These are phyloP conservation scores for Centaurea solstitialis DNA, from an alignment of 129 eudicot genomes.

Conservation along the genomic window DNA sequence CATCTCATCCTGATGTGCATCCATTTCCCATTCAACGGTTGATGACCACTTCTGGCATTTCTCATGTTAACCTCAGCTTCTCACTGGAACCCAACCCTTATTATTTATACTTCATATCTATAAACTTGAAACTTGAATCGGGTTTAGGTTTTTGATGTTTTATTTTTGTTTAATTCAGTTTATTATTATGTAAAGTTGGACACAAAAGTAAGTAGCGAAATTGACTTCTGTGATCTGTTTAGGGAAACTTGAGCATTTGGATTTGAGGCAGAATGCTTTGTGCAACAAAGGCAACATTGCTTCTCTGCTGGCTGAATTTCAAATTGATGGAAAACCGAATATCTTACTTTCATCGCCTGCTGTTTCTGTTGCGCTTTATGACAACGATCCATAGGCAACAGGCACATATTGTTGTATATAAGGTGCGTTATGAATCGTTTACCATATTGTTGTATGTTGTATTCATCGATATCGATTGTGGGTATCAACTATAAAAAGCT, in stretches of 20 bases:
- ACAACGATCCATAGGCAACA: slow-evolving; percentile 57
- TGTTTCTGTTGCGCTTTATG: slow-evolving; percentile 42
- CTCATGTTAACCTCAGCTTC: no score
- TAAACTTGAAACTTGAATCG: neutral
- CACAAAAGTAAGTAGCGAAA: neutral
- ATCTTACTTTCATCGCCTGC: slow-evolving; percentile 27
- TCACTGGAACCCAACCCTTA: no score
- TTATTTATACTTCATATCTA: neutral
- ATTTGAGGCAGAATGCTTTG: slow-evolving; percentile 54
- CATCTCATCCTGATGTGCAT: no score
- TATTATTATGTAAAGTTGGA: neutral
- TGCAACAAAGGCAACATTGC: slow-evolving; percentile 35
- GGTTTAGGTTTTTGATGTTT: neutral
- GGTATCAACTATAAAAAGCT: neutral
- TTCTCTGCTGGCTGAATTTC: slow-evolving; percentile 47
- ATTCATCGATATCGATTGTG: neutral
- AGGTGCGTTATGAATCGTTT: neutral
- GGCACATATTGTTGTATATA: neutral
- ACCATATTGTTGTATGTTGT: neutral
- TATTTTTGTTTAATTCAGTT: neutral
- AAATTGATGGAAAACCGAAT: slow-evolving; percentile 42
- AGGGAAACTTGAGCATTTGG: slow-evolving; percentile 67
- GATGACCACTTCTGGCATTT: no score
- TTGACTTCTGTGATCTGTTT: neutral
- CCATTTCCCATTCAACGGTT: no score